A percentile compares a stretch with the other conserved stretches of the same genome.
Conservation (phyloP, 805 yeast genomes). For the Nakazawaea peltata region DNA sequence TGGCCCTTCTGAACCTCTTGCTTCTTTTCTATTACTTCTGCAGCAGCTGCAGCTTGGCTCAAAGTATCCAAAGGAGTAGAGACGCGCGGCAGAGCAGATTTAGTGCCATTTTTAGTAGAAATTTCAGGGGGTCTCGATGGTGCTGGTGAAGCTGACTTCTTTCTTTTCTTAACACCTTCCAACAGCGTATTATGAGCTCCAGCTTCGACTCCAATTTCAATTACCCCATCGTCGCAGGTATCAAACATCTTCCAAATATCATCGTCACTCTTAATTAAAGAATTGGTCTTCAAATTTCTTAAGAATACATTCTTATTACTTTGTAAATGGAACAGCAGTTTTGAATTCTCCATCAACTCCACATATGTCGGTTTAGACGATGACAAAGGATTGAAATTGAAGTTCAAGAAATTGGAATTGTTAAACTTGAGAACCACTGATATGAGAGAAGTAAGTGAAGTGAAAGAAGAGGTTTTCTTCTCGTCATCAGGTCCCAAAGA, state of each 20-base stretch:
- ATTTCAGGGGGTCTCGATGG: too few relatives aligned
- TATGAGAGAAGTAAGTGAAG: conserved; percentile 10
- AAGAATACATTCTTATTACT: conserved; percentile 12
- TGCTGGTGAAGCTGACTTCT: too few relatives aligned
- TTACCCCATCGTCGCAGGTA: background rate
- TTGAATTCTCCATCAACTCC: conserved; percentile 76
- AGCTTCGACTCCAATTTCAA: conserved; percentile 7
- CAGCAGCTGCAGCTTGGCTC: conserved; percentile 4
- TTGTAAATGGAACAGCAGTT: conserved; percentile 57
- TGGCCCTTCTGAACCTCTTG: too few relatives aligned
- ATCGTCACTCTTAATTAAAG: conserved; percentile 3
- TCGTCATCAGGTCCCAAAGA: background rate
- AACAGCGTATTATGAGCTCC: too few relatives aligned
- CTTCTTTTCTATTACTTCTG: too few relatives aligned
- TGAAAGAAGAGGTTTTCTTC: background rate
- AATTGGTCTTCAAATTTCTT: background rate
- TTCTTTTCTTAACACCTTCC: too few relatives aligned
- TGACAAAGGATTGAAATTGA: conserved; percentile 54
- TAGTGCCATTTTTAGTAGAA: background rate
- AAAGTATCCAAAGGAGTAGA: conserved; percentile 6
- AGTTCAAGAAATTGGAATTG: conserved; percentile 42
- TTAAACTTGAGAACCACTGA: conserved; percentile 43
- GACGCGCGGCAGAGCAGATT: background rate
- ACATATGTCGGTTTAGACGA: conserved; percentile 74
- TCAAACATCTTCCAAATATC: conserved; percentile 5